Base-by-base conservation (phyloP, 805 yeast genomes). In the Wickerhamomyces bisporus region DNA sequence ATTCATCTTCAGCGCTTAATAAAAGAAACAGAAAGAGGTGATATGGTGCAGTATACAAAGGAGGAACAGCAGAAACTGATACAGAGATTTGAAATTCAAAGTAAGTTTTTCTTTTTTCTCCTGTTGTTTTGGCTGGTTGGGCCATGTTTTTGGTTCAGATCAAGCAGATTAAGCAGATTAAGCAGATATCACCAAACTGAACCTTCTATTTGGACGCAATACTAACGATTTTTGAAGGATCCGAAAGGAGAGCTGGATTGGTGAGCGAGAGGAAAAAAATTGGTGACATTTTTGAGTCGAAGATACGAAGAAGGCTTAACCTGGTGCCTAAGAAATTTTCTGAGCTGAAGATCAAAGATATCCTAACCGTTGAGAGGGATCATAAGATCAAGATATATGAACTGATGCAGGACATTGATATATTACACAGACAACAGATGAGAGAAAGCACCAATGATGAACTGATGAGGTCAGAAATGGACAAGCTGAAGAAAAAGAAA, bases 261-360 rank as follows among this genome's bases (percentile, higher is more conserved):
- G 21, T 33, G 10, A 41, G 31, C 13, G 57, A 53, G 14, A 31
- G 42, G 25, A 28, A 36, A 7, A 46, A 44, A 18, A 34, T 52
- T 17, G 34, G 44, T 3, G 36, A 40, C 2, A 29, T 53, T n/a
- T 45, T 52, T 12, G 49, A 48, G 23, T 45, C 55, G 9, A 53
- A 44, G 41, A 44, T 53, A 3, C 37, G 41, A 3, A 34, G 59
- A 26, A 32, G 52, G 5, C 14, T 41, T 4, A 43, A 43, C 3
- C 28, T 44, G 19, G 57, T 55, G 5, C 59, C 59, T 6, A 53
- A 53, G 42, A 52, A 45, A 38, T 53, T 55, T 20, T 32, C 48
- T 3, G 35, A 32, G 11, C 34, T 55, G 9, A 31, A 36, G 27
- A 49, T 55, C 23, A 42, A 44, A 21, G 57, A 55, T 34, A 52